Percentiles rank a stretch among this genome's conserved stretches.
These are phyloP conservation scores for Suillus hirtellus DNA, from an alignment of 768 basidiomycete species.

Conservation along the genomic window DNA sequence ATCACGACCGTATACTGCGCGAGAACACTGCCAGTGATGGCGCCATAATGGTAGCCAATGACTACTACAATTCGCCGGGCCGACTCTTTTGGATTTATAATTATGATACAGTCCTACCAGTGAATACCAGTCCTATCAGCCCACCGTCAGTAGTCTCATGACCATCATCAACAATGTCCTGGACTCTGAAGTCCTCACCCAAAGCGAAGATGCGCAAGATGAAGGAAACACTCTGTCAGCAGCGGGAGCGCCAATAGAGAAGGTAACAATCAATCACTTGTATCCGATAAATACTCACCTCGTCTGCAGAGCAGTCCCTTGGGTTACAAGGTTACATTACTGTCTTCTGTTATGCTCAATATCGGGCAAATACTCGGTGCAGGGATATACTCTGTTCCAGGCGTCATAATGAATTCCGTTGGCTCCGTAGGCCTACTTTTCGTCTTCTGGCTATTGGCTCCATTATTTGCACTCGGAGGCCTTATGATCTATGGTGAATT, in stretches of 20 bases:
- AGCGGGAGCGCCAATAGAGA: slow-evolving; percentile 7
- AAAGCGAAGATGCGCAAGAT: not conserved
- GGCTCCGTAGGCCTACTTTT: slow-evolving; percentile 7
- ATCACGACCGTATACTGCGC: no score
- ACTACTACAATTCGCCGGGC: not conserved
- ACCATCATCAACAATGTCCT: not conserved
- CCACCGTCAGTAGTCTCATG: slow-evolving; percentile 1
- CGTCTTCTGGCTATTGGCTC: slow-evolving; percentile 7
- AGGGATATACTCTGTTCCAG: slow-evolving; percentile 12
- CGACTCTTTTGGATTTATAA: no score
- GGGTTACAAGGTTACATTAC: slow-evolving; percentile 11
- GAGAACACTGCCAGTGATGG: not conserved
- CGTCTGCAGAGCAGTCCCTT: slow-evolving; percentile 7
- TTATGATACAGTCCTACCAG: not conserved
- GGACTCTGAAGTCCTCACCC: not conserved
- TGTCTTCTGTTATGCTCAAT: slow-evolving; percentile 11
- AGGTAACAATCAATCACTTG: not conserved
- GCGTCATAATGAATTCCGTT: slow-evolving; percentile 8
- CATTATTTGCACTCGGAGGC: slow-evolving; percentile 8
- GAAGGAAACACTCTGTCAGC: not conserved
- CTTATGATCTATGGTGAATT: slow-evolving; percentile 39
- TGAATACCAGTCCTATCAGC: not conserved
- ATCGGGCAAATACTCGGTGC: slow-evolving; percentile 8
- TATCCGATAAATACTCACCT: not conserved
- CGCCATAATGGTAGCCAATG: not conserved